Conservation (phyloP, 495 filamentous ascomycete species). For the Xylaria scruposa region DNA sequence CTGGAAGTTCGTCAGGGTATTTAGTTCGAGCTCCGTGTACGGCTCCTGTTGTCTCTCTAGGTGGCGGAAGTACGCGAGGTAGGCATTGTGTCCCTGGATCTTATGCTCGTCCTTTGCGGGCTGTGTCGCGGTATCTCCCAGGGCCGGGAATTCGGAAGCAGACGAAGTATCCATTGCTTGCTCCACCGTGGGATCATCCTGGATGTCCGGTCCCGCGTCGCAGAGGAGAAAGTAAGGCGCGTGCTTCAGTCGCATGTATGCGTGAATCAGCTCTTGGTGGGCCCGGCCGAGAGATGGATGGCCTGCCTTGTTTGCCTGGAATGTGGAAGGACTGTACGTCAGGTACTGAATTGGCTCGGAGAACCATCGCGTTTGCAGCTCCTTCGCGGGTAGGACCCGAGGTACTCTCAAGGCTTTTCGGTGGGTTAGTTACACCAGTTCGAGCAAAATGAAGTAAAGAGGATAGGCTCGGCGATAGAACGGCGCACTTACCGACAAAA, state of each 20-base stretch:
- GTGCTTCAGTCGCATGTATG: slow-evolving; percentile 82
- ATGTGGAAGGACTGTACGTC: slow-evolving; percentile 68
- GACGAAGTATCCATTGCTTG: slow-evolving; percentile 49
- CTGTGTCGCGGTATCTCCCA: slow-evolving; percentile 62
- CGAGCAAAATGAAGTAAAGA: neutral
- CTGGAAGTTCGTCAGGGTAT: slow-evolving; percentile 62
- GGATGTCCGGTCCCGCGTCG: slow-evolving; percentile 70
- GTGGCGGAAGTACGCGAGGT: slow-evolving; percentile 82
- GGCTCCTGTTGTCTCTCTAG: slow-evolving; percentile 83
- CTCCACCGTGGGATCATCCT: slow-evolving; percentile 28
- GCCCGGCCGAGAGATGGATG: slow-evolving; percentile 81
- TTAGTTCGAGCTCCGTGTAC: slow-evolving; percentile 53
- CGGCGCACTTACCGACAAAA: slow-evolving; percentile 76
- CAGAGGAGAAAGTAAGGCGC: slow-evolving; percentile 81
- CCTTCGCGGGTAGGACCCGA: slow-evolving; percentile 72
- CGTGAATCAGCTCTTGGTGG: slow-evolving; percentile 79
- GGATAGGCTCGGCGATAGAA: neutral
- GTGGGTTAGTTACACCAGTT: slow-evolving; percentile 14
- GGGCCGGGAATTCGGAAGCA: slow-evolving; percentile 65
- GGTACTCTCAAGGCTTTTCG: slow-evolving; percentile 76
- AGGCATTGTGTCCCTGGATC: slow-evolving; percentile 49
- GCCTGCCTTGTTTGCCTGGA: slow-evolving; percentile 78
- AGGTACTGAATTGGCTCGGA: slow-evolving; percentile 88
- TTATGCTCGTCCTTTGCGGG: slow-evolving; percentile 41
- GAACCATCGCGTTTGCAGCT: slow-evolving; percentile 89